Percentiles rank a stretch among this genome's conserved stretches.
Conservation (phyloP, 2,329 filamentous ascomycete species). For the Botrytis elliptica region DNA sequence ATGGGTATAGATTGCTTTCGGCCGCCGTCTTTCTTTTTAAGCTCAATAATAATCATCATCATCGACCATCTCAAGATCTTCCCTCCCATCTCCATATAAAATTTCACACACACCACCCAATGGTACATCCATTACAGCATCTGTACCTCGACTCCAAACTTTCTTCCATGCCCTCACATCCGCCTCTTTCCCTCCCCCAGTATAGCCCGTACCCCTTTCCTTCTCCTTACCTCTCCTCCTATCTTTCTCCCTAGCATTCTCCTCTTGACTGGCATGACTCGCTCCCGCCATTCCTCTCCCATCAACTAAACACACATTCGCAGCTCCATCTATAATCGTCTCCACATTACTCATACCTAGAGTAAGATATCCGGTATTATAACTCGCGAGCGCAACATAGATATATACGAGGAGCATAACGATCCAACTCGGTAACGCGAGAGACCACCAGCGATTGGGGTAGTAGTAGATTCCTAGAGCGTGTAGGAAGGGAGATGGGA, state of each 20-base stretch:
- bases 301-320: conserved; percentile 81
- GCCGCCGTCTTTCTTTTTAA: neutral
- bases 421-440: conserved; percentile 86
- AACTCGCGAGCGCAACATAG: conserved; percentile 85
- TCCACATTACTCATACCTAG: conserved; percentile 76
- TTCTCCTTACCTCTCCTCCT: conserved; percentile 36
- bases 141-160: conserved; percentile 89
- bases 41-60: neutral
- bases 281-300: conserved; percentile 52
- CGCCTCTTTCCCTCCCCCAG: conserved; percentile 35
- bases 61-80: conserved; percentile 11
- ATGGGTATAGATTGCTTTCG: conserved; percentile 3
- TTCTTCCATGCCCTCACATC: conserved; percentile 64
- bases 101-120: conserved; percentile 94
- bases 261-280: conserved; percentile 40
- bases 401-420: conserved; percentile 89
- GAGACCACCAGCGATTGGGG: conserved; percentile 95
- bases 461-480: conserved; percentile 95
- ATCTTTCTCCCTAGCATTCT: conserved; percentile 33
- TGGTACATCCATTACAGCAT: conserved; percentile 96
- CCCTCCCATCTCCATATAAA: conserved; percentile 66
- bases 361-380: conserved; percentile 88
- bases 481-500: conserved; percentile 88
- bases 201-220: conserved; percentile 30
- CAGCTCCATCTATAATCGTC: conserved; percentile 88